phyloP scores from a whole-genome alignment of 192 early-diverging fungal species.

The Backusella westeae region DNA sequence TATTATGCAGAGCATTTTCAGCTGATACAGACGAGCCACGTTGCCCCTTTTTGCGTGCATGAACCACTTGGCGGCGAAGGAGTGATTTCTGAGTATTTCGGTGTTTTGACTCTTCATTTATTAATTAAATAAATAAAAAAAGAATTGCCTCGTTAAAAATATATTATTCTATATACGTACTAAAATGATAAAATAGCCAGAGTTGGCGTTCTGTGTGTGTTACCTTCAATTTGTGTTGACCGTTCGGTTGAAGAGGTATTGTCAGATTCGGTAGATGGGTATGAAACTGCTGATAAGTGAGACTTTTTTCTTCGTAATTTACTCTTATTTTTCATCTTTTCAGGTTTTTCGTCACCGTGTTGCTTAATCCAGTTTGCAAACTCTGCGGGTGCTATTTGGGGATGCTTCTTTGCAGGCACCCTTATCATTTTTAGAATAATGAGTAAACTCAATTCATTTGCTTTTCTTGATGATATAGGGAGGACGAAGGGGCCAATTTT shows the following conservation, averaged over 20 bases:
- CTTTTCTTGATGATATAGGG: background rate
- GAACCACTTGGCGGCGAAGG: background rate
- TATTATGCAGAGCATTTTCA: background rate
- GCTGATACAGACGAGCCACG: background rate
- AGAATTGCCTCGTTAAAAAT: background rate
- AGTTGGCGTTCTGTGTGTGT: background rate
- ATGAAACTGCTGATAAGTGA: background rate
- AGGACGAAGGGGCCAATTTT: background rate
- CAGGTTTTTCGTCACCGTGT: background rate
- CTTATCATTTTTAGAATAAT: background rate
- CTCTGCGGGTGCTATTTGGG: background rate
- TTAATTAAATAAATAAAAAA: background rate
- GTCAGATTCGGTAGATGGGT: background rate
- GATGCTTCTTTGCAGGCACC: background rate
- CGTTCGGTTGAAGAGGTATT: background rate
- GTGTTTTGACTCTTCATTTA: constrained; percentile 5
- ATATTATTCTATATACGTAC: background rate
- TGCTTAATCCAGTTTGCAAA: background rate
- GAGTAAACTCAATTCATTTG: background rate
- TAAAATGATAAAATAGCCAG: background rate
- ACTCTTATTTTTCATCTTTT: background rate
- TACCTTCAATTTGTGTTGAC: background rate
- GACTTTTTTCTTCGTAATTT: background rate
- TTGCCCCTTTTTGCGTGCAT: background rate
- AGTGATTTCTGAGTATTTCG: constrained; percentile 2